phyloP scores from a whole-genome alignment of 129 eudicot genomes.

The Tagetes patula region DNA sequence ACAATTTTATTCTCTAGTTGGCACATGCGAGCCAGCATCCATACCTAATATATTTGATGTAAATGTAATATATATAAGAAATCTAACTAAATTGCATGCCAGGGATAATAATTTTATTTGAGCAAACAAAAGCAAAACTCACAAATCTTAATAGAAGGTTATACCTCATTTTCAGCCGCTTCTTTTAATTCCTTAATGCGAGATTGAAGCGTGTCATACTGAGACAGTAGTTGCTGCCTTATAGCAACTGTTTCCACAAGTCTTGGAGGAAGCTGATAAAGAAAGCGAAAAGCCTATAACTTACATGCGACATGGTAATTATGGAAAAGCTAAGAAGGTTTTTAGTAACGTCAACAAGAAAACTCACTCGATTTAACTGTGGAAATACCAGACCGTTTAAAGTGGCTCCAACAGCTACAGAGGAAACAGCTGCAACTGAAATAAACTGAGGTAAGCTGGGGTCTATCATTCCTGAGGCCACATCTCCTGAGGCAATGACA shows the following conservation, averaged over 20 bases:
- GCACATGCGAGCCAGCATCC: constrained; percentile 97
- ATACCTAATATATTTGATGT: constrained; percentile 46
- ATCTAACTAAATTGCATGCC: not conserved
- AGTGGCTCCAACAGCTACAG: constrained; percentile 80
- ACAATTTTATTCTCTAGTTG: constrained; percentile 92
- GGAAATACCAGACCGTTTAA: constrained; percentile 71
- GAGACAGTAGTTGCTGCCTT: constrained; percentile 85
- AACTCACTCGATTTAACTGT: constrained; percentile 70
- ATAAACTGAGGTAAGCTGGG: constrained; percentile 88
- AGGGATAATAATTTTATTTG: constrained; percentile 1
- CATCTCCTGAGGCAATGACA: constrained; percentile 75
- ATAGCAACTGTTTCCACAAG: constrained; percentile 65
- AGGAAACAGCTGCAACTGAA: constrained; percentile 67
- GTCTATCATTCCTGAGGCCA: constrained; percentile 83
- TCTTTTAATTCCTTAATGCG: constrained; percentile 84
- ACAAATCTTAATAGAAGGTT: not conserved
- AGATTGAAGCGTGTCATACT: constrained; percentile 89
- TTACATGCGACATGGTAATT: not conserved
- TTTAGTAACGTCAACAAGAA: constrained; percentile 13
- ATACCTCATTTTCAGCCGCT: constrained; percentile 93
- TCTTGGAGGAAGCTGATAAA: constrained; percentile 74
- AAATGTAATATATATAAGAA: not conserved
- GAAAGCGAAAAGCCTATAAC: constrained; percentile 15
- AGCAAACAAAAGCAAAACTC: not conserved
- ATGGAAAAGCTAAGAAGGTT: not conserved